phyloP scores from a whole-genome alignment of 805 yeast species.

The Candida michaelii region DNA sequence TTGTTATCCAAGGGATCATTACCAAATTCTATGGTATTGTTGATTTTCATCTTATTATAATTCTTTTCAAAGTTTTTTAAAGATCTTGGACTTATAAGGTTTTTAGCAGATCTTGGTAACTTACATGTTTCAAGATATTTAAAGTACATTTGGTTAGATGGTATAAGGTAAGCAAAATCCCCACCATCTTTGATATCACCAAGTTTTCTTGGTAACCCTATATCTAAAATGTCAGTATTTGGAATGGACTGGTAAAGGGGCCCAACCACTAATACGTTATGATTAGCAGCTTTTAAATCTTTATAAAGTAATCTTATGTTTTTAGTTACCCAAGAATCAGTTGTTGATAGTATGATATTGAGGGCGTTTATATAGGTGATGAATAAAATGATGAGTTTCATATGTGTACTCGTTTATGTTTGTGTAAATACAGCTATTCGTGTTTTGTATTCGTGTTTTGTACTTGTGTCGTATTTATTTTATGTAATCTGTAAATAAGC shows the following conservation, averaged over 20 bases:
- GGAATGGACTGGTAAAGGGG: constrained; percentile 25
- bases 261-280: constrained; percentile 31
- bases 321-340: constrained; percentile 40
- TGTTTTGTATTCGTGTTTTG: too few relatives aligned
- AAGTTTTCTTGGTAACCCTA: neutral
- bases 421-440: too few relatives aligned
- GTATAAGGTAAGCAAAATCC: constrained; percentile 33
- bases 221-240: neutral
- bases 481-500: too few relatives aligned
- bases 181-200: constrained; percentile 26
- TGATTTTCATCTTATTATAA: neutral
- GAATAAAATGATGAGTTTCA: neutral
- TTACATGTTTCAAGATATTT: constrained; percentile 14
- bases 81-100: constrained; percentile 12
- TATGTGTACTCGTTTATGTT: too few relatives aligned
- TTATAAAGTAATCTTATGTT: constrained; percentile 29
- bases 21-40: constrained; percentile 22
- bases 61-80: constrained; percentile 7
- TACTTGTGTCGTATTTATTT: too few relatives aligned
- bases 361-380: constrained; percentile 11
- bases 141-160: constrained; percentile 31
- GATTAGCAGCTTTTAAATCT: constrained; percentile 26
- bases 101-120: constrained; percentile 8
- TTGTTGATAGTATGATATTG: constrained; percentile 30
- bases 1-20: constrained; percentile 33